Conservation (phyloP, 345 rosid species). For the Eucalyptus viminalis region DNA sequence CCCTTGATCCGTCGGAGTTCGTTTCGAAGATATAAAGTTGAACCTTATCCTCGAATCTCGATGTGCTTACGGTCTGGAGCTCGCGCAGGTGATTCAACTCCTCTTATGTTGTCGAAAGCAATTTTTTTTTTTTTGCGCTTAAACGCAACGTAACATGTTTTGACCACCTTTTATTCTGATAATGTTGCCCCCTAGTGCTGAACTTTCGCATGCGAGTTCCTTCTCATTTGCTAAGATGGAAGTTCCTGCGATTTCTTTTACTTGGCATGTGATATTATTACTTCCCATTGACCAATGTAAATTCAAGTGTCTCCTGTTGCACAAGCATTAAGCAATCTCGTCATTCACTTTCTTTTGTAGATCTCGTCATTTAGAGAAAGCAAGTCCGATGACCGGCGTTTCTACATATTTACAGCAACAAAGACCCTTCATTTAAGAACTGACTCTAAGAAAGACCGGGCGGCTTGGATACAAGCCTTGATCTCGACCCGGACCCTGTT, state of each 20-base stretch:
- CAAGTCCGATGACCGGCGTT: constrained; percentile 84
- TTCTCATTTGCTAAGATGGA: not conserved
- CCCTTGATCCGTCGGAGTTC: not conserved
- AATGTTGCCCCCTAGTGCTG: not conserved
- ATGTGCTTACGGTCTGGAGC: not conserved
- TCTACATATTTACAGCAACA: constrained; percentile 92
- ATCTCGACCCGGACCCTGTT: constrained; percentile 51
- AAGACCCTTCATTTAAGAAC: constrained; percentile 96
- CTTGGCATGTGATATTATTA: not conserved
- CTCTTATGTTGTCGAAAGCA: not conserved
- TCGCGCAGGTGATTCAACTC: not conserved
- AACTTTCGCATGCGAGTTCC: not conserved
- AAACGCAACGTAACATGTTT: not conserved
- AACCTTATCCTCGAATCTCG: not conserved
- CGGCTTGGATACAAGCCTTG: constrained; percentile 92
- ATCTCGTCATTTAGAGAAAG: constrained; percentile 95
- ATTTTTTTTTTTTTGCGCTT: not conserved
- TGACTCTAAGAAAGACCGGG: constrained; percentile 64
- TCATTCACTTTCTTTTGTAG: constrained; percentile 24
- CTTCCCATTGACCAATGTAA: not conserved
- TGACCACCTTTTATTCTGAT: not conserved
- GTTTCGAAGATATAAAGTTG: not conserved
- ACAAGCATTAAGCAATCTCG: not conserved
- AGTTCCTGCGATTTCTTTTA: not conserved
- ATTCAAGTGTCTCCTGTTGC: not conserved